Evolutionary conservation across 169 alveolate genomes (phyloP).

Genomic region (Nephromyces sp.): DNA sequence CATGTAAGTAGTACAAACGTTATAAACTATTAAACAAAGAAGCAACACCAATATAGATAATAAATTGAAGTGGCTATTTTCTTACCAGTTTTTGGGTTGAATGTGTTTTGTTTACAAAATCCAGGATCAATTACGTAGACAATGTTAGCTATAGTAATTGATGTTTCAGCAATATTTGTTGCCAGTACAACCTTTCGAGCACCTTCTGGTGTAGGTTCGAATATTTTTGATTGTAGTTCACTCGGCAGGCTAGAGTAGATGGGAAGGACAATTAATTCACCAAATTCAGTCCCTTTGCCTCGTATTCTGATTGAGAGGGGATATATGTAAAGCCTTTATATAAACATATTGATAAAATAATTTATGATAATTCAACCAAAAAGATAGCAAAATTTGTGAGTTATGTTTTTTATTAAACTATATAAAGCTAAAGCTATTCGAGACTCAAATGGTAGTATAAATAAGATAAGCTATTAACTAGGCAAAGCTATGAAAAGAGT

Average conservation of each 20-base stretch:
- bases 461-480: no score
- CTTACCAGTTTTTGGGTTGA: conserved; percentile 93
- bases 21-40: no score
- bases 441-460: no score
- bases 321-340: neutral
- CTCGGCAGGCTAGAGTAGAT: conserved; percentile 95
- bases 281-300: conserved; percentile 81
- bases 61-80: no score
- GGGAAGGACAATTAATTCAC: conserved; percentile 89
- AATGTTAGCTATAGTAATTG: conserved; percentile 95
- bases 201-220: conserved; percentile 77
- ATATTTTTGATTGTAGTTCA: conserved; percentile 95
- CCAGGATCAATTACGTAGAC: conserved; percentile 89
- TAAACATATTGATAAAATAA: neutral
- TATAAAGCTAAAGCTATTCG: no score
- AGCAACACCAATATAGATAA: no score
- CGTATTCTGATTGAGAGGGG: conserved; percentile 29
- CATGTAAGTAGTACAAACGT: no score
- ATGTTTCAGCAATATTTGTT: conserved; percentile 98
- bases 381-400: no score
- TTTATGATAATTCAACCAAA: no score
- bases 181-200: conserved; percentile 92
- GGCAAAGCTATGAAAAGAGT: no score
- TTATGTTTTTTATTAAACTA: no score
- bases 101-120: conserved; percentile 90